Evolutionary conservation across 2,329 filamentous ascomycete genomes (phyloP), one percentile per base, ranked within the genome.

Genomic region (Camillea tinctor): DNA sequence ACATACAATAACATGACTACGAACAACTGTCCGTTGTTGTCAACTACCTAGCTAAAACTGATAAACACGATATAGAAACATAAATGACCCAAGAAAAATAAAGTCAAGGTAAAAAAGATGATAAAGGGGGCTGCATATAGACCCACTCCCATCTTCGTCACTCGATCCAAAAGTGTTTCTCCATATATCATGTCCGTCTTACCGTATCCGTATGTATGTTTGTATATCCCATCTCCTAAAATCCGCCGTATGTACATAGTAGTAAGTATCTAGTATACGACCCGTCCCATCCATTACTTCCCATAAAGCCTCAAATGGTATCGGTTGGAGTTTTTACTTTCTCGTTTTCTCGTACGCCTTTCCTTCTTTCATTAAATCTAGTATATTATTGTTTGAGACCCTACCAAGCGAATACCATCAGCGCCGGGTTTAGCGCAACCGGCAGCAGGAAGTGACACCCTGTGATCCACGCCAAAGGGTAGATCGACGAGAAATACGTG

Each of bases 391-490:
- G n/a, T n/a, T n/a, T n/a, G n/a, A n/a, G n/a, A 50, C 20, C 19
- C 69, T 78, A 87, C 78, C 81, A 87, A 51, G 81, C 84, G 68
- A 87, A 86, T 70, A 81, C 79, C 85, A 89, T 88, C 75, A 88
- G 70, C 55, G 83, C 84, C 20, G 86, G 86, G 66, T 88, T 88
- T 62, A 88, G 73, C 59, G 79, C 78, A 54, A 89, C 80, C 9
- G 86, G 86, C 60, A 88, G 72, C 49, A 84, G 72, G 69, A 87
- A 84, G 69, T 88, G 84, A 44, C 77, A 78, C 51, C 79, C 72
- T 11, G 87, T 75, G 44, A 85, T 75, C 48, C 77, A 79, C 21
- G 73, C 74, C 22, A 89, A 71, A 21, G 87, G 86, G 66, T 79
- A 86, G 70, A 89, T 85, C 58, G 85, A 83, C 15, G 84, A 80